phyloP scores from a whole-genome alignment of 495 filamentous ascomycete genomes.

The Podospora tetraspora region DNA sequence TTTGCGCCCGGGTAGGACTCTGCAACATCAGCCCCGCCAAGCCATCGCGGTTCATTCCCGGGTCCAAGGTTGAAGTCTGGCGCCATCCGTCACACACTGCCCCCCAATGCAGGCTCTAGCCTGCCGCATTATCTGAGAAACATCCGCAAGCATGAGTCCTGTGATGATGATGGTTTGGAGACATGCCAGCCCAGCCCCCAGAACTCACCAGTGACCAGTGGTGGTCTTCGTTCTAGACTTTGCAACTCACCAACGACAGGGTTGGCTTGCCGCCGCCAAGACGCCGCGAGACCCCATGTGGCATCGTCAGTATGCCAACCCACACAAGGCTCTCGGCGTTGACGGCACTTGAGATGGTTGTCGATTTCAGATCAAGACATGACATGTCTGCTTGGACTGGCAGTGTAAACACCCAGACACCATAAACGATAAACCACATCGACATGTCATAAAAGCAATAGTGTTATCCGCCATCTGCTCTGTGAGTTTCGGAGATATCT shows the following conservation, averaged over 20 bases:
- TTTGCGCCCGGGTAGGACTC: neutral
- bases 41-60: neutral
- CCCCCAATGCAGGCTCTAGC: neutral
- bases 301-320: neutral
- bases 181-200: neutral
- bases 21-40: neutral
- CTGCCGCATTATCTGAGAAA: neutral
- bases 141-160: neutral
- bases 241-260: neutral
- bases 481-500: neutral
- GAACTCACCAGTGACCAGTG: no score
- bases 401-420: no score
- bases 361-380: neutral
- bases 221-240: neutral
- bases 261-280: neutral
- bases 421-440: no score
- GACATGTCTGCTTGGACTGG: neutral
- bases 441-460: no score
- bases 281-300: neutral
- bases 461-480: neutral
- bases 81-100: neutral
- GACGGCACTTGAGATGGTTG: neutral
- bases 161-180: neutral
- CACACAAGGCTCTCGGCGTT: neutral
- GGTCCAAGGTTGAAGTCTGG: neutral